Evolutionary conservation across 306 rosid genomes (phyloP).

Genomic region (Abrus precatorius): DNA sequence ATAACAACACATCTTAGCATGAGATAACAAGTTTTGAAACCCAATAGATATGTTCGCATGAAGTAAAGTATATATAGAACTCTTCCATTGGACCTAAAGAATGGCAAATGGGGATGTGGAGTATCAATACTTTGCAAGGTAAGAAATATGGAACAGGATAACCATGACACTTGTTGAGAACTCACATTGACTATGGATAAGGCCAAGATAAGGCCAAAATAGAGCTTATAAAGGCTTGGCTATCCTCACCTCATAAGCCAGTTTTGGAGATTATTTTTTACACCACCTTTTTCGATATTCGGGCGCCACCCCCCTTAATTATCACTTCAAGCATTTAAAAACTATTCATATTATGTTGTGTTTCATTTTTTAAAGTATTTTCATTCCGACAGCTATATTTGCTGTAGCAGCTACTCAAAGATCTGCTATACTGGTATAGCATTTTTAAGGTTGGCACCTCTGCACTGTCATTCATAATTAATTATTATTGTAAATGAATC

Average conservation of each 20-base stretch:
- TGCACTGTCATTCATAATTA: neutral
- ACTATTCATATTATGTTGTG: no score
- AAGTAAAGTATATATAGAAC: neutral
- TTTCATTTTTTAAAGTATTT: neutral
- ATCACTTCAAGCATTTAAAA: neutral
- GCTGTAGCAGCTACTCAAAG: neutral
- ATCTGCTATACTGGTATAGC: neutral
- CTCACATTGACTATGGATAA: no score
- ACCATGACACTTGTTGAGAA: no score
- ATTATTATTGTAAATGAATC: conserved; percentile 17
- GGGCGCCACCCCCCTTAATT: no score
- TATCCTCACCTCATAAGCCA: no score
- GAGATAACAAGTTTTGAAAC: neutral
- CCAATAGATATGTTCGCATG: neutral
- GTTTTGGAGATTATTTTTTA: no score
- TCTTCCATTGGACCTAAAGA: neutral
- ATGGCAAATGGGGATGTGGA: no score
- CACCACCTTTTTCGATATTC: no score
- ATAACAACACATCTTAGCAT: neutral
- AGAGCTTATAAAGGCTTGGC: no score
- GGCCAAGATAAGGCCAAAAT: no score
- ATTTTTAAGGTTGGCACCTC: neutral
- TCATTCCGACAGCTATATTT: neutral
- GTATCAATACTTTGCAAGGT: no score
- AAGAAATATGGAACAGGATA: no score